Evolutionary conservation across 2,329 filamentous ascomycete species (phyloP).

Genomic region (Basipetospora chlamydospora): DNA sequence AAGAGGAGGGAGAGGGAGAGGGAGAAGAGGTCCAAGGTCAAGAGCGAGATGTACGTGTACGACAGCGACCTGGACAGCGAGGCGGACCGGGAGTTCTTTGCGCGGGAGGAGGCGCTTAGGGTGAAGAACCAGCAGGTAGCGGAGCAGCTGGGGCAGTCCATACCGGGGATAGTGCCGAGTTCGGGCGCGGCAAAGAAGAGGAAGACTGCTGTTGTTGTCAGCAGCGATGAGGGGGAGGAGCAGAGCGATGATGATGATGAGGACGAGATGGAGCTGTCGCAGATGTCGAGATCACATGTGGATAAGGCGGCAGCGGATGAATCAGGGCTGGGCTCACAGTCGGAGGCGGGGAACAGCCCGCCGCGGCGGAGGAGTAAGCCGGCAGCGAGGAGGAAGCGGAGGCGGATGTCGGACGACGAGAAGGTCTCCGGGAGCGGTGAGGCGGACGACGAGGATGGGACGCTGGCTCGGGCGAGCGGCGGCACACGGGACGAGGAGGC

Average conservation of each 20-base stretch:
- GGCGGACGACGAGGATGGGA: conserved; percentile 10
- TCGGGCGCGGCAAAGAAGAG: conserved; percentile 22
- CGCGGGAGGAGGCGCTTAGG: conserved; percentile 45
- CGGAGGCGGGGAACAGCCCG: conserved; percentile 21
- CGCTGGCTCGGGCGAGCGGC: conserved; percentile 14
- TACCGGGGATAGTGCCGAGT: conserved; percentile 32
- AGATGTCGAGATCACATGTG: conserved; percentile 14
- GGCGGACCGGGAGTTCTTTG: conserved; percentile 58
- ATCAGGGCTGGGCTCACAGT: conserved; percentile 7
- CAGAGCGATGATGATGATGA: conserved; percentile 16
- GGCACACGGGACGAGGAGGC: conserved; percentile 1
- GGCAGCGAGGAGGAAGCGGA: conserved; percentile 21
- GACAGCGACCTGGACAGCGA: conserved; percentile 75
- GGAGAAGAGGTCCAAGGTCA: conserved; percentile 68
- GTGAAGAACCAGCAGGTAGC: conserved; percentile 8
- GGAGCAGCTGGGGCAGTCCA: conserved; percentile 3
- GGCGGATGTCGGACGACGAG: conserved; percentile 18
- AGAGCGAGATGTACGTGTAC: conserved; percentile 69
- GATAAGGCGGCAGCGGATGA: conserved; percentile 13
- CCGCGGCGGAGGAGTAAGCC: conserved; percentile 7
- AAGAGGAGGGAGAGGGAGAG: conserved; percentile 51
- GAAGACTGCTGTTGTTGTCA: conserved; percentile 13
- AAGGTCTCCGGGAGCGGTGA: conserved; percentile 11
- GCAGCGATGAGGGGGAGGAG: conserved; percentile 15
- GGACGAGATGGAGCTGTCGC: conserved; percentile 13